Percentiles rank a stretch among this genome's conserved stretches.
These are phyloP conservation scores for Fraxinus velutina DNA, from an alignment of 305 asterid species.

Conservation along the genomic window DNA sequence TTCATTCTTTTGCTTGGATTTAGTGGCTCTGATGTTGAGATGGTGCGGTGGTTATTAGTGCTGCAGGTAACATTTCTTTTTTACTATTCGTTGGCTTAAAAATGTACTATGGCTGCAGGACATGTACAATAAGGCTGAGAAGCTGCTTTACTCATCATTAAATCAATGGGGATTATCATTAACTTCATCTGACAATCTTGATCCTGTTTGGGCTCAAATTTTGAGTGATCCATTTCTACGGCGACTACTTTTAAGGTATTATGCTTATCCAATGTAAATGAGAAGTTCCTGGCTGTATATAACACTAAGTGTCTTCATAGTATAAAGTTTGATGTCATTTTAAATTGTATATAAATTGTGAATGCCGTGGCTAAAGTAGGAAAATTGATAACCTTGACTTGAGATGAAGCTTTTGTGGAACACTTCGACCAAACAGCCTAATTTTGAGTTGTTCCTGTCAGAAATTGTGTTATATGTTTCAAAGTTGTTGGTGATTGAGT, in stretches of 20 bases:
- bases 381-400: not conserved
- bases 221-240: constrained; percentile 76
- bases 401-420: not conserved
- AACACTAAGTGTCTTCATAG: not conserved
- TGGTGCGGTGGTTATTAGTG: constrained; percentile 38
- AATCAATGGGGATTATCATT: constrained; percentile 61
- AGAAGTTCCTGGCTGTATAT: not conserved
- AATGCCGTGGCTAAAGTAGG: not conserved
- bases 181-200: constrained; percentile 54
- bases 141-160: constrained; percentile 60
- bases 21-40: constrained; percentile 64
- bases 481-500: not conserved
- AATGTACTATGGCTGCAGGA: constrained; percentile 53
- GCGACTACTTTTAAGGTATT: constrained; percentile 77
- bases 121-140: constrained; percentile 58
- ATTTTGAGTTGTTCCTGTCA: not conserved
- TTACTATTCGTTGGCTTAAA: constrained; percentile 7
- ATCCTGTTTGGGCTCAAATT: constrained; percentile 83
- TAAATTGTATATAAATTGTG: not conserved
- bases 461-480: not conserved
- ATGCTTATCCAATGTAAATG: constrained; percentile 3
- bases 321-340: constrained; percentile 5
- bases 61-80: constrained; percentile 18
- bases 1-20: constrained; percentile 75
- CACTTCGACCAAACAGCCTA: not conserved